Percentiles rank a stretch among this genome's conserved stretches.
Conservation (phyloP, 75 land plant genomes). For the Cunninghamia lanceolata region DNA sequence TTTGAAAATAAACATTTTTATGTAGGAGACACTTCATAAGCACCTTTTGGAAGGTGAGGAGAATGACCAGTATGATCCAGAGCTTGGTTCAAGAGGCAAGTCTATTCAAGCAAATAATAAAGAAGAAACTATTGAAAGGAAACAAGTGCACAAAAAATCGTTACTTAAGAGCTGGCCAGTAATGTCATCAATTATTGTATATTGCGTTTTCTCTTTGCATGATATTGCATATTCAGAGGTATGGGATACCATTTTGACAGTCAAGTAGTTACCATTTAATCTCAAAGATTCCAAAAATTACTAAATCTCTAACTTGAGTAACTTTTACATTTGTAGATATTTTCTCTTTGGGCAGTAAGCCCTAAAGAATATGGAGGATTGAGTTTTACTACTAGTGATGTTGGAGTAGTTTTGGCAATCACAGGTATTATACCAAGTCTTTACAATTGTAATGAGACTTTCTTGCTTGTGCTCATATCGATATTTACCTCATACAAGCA, state of each 20-base stretch:
- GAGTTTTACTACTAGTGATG: conserved; percentile 41
- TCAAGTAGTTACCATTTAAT: background rate
- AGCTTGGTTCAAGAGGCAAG: background rate
- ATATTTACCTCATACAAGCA: background rate
- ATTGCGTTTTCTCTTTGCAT: conserved; percentile 46
- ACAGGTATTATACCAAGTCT: conserved; percentile 32
- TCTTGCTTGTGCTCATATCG: background rate
- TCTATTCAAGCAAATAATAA: background rate
- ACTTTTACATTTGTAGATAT: conserved; percentile 29
- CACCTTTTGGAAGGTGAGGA: conserved; percentile 17
- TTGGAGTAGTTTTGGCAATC: conserved; percentile 40
- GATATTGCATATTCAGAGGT: conserved; percentile 65
- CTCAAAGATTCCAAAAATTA: background rate
- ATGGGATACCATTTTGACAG: background rate
- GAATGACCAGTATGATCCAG: background rate
- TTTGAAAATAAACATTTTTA: background rate
- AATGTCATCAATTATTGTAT: conserved; percentile 37
- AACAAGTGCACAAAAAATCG: conserved; percentile 14
- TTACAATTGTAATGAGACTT: background rate
- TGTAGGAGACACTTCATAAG: conserved; percentile 48
- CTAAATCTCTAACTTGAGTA: background rate
- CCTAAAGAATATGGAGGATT: conserved; percentile 39
- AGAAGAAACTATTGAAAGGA: background rate
- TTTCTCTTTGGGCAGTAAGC: conserved; percentile 61
- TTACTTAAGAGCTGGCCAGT: conserved; percentile 34